Evolutionary conservation across 163 green algal species (phyloP).

Genomic region (Chlamydomonas reinhardtii): DNA sequence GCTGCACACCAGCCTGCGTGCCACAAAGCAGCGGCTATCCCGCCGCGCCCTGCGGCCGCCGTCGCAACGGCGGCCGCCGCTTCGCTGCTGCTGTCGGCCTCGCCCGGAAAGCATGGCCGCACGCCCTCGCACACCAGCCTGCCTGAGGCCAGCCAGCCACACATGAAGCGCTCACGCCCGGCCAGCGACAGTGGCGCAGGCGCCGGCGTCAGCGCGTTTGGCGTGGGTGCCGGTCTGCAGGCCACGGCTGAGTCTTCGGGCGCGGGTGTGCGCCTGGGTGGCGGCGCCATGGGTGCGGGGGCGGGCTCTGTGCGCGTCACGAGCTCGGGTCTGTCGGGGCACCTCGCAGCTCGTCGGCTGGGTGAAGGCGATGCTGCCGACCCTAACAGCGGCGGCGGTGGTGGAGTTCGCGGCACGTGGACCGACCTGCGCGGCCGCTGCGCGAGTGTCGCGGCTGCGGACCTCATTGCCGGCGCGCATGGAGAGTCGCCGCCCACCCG

Average conservation of each 20-base stretch:
- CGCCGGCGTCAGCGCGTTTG: not conserved
- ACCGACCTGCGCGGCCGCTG: not conserved
- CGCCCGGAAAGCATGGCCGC: constrained; percentile 33
- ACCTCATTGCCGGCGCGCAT: too few relatives aligned
- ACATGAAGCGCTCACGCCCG: constrained; percentile 9
- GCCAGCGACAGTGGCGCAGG: constrained; percentile 26
- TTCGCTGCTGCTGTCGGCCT: not conserved
- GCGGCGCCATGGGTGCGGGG: too few relatives aligned
- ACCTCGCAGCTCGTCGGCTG: not conserved
- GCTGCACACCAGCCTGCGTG: too few relatives aligned
- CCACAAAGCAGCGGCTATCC: too few relatives aligned
- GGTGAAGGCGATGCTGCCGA: too few relatives aligned
- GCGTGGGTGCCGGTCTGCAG: not conserved
- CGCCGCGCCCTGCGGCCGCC: too few relatives aligned
- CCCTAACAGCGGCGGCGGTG: too few relatives aligned
- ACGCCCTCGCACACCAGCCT: not conserved
- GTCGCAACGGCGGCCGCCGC: not conserved
- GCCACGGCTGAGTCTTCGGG: not conserved
- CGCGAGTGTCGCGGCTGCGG: too few relatives aligned
- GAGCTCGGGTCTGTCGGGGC: not conserved
- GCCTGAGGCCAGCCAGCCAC: not conserved
- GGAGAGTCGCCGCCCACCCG: constrained; percentile 4
- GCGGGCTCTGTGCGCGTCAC: too few relatives aligned
- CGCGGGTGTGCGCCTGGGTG: not conserved
- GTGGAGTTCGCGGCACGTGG: not conserved